These are phyloP conservation scores for Sugiyamaella lignohabitans DNA, from an alignment of 805 yeast genomes.

Conservation along the genomic window DNA sequence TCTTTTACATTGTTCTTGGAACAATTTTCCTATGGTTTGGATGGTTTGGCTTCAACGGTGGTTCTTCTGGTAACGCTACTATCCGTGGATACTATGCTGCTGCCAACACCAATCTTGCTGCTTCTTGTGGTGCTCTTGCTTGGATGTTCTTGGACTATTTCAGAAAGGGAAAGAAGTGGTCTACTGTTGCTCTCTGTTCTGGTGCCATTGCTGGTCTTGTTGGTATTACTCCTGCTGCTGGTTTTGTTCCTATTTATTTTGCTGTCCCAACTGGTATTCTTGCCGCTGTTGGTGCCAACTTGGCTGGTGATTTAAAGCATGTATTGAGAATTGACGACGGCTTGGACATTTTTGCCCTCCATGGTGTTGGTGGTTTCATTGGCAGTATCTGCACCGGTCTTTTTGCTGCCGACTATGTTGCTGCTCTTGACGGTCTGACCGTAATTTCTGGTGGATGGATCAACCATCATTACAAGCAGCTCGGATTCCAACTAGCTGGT, in stretches of 20 bases:
- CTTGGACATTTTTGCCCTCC: conserved; percentile 88
- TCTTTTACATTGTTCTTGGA: conserved; percentile 83
- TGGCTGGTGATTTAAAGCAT: conserved; percentile 74
- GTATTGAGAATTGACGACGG: conserved; percentile 83
- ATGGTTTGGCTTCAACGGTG: conserved; percentile 99
- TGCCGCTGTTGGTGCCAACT: conserved; percentile 73
- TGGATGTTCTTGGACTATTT: conserved; percentile 91
- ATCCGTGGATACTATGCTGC: conserved; percentile 93
- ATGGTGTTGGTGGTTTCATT: conserved; percentile 86
- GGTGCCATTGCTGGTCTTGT: conserved; percentile 93
- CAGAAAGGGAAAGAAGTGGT: conserved; percentile 85
- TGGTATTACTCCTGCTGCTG: conserved; percentile 96
- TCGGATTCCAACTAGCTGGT: conserved; percentile 91
- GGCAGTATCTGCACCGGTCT: conserved; percentile 84
- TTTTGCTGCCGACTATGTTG: conserved; percentile 89
- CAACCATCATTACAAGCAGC: conserved; percentile 80
- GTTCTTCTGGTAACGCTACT: conserved; percentile 89
- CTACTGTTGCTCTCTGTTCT: conserved; percentile 85
- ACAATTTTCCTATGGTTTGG: conserved; percentile 96
- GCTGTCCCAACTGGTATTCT: conserved; percentile 77
- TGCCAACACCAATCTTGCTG: conserved; percentile 90
- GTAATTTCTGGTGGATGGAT: conserved; percentile 86
- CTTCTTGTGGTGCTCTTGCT: conserved; percentile 84
- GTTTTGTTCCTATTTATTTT: conserved; percentile 88
- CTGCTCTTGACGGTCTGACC: conserved; percentile 65